Evolutionary conservation across 331 rosid species (phyloP), one percentile per base, ranked within the genome.

Genomic region (Erythrophleum ivorense): DNA sequence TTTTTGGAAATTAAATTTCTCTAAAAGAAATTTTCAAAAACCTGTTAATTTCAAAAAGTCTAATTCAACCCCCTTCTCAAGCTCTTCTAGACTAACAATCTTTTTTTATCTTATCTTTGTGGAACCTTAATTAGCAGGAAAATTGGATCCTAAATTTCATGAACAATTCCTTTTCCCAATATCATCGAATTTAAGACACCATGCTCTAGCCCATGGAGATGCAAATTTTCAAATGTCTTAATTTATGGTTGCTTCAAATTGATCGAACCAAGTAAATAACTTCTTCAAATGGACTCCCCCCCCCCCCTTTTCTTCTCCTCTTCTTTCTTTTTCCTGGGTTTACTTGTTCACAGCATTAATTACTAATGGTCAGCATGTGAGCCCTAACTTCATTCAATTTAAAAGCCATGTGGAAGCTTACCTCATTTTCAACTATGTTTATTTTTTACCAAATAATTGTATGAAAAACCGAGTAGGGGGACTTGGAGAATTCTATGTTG

Each of bases 141-240:
- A 69, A 18, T 74, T 67, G 29, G 65, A 72, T 54, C 41, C 90
- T 77, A 69, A 83, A 85, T 81, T 90, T 84, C 89, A 80, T 84
- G 92, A 71, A 77, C 40, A 41, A 70, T 79, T 85, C 53, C 80
- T 55, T 75, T 85, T 88, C 77, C 87, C 87, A 54, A 85, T 72
- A 73, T 83, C 91, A 80, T 80, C 79, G 76, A 84, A 84, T 85
- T 60, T 79, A 78, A 77, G 79, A 74, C 43, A 77, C 62, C 13
- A 57, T 53, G 77, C 57, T 24, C 34, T 9, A 77, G 49, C 74
- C 29, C 69, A 82, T 43, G 43, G 45, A 63, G 68, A 62, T 19
- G 53, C 69, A 76, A 38, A 68, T 80, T 81, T 45, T 57, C 29
- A 58, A 16, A 53, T 41, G 72, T 64, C 62, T 50, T 55, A 73